Evolutionary conservation across 805 yeast species (phyloP).

Genomic region (Pichia deserticola): DNA sequence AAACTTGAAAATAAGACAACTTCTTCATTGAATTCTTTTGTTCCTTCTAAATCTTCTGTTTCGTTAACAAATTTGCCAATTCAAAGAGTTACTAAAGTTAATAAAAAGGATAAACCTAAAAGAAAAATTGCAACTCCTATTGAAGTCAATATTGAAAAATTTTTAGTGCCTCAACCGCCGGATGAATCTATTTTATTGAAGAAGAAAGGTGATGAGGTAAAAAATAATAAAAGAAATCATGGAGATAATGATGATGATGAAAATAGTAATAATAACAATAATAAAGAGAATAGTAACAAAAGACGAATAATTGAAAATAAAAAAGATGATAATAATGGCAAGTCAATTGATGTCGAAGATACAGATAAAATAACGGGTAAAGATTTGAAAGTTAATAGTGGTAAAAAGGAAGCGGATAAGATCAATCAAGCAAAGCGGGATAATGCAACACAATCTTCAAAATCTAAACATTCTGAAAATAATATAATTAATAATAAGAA

Average conservation of each 20-base stretch:
- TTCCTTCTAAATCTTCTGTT: too few relatives aligned
- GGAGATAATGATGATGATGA: neutral
- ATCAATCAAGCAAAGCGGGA: too few relatives aligned
- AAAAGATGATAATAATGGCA: slow-evolving; percentile 1
- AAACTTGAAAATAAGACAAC: neutral
- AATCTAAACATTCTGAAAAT: too few relatives aligned
- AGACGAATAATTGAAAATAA: neutral
- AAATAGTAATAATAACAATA: neutral
- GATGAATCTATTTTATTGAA: slow-evolving; percentile 7
- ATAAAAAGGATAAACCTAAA: neutral
- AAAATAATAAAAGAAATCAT: slow-evolving; percentile 1
- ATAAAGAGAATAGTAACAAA: neutral
- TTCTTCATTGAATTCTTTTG: too few relatives aligned
- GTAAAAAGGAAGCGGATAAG: too few relatives aligned
- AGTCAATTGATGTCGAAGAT: too few relatives aligned
- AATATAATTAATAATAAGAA: too few relatives aligned
- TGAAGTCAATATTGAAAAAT: slow-evolving; percentile 12
- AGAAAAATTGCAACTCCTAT: slow-evolving; percentile 3
- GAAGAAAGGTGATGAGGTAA: slow-evolving; percentile 5
- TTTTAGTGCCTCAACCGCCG: slow-evolving; percentile 16
- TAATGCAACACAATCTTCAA: too few relatives aligned
- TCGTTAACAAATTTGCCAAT: too few relatives aligned
- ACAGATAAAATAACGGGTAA: too few relatives aligned
- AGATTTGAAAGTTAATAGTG: too few relatives aligned
- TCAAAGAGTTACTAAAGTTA: neutral